These are phyloP conservation scores for Melaleuca quinquenervia DNA, from an alignment of 345 rosid species.

Conservation along the genomic window DNA sequence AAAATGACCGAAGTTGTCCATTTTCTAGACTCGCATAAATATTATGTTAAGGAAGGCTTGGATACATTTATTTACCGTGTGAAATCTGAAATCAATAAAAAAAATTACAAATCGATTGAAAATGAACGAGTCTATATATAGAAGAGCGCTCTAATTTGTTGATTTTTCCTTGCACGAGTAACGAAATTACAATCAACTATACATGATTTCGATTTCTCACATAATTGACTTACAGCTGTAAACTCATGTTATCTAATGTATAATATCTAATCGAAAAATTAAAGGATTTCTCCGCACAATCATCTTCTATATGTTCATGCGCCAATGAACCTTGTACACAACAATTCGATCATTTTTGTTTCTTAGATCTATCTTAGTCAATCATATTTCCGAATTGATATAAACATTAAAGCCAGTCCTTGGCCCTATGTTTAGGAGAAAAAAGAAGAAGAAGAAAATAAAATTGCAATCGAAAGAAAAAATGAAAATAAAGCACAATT, in stretches of 20 bases:
- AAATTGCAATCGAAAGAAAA: not conserved
- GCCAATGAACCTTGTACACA: no score
- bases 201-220: fast-evolving
- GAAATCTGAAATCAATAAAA: no score
- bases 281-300: no score
- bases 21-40: no score
- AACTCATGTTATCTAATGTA: fast-evolving
- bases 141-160: not conserved
- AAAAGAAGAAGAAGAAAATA: not conserved
- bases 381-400: not conserved
- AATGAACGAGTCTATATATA: no score
- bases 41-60: no score
- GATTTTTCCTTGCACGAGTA: not conserved
- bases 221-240: not conserved
- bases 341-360: no score
- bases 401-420: not conserved
- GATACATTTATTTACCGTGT: no score
- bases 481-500: not conserved
- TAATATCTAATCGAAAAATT: not conserved
- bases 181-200: not conserved
- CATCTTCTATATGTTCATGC: no score
- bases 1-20: no score
- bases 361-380: fast-evolving
- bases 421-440: not conserved
- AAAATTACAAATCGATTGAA: no score